These are phyloP conservation scores for Pseudevernia furfuracea DNA, from an alignment of 495 filamentous ascomycete genomes.

Conservation along the genomic window DNA sequence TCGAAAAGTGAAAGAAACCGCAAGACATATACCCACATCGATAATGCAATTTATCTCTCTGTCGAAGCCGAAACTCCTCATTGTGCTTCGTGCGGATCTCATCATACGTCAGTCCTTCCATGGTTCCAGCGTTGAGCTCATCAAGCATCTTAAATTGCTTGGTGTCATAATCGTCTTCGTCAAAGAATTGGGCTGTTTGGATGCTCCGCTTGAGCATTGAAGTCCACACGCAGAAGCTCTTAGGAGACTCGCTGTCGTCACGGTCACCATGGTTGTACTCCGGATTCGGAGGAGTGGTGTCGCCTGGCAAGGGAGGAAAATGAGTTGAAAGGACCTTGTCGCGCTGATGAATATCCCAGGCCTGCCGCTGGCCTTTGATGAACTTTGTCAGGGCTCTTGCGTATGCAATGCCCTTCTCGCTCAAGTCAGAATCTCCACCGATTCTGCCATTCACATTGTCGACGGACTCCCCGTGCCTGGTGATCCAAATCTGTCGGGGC, in stretches of 20 bases:
- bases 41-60: constrained; percentile 65
- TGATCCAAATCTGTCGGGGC: constrained; percentile 95
- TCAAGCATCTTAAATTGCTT: constrained; percentile 99
- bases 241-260: constrained; percentile 49
- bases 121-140: constrained; percentile 83
- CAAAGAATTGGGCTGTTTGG: constrained; percentile 78
- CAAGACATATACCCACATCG: constrained; percentile 20
- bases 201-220: constrained; percentile 87
- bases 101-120: constrained; percentile 91
- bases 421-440: constrained; percentile 78
- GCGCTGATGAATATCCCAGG: constrained; percentile 71
- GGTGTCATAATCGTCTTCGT: constrained; percentile 94
- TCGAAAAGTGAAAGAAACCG: not conserved
- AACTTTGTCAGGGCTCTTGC: constrained; percentile 66
- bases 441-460: constrained; percentile 77
- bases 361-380: constrained; percentile 61
- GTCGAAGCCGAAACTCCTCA: constrained; percentile 69
- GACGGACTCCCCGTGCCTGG: constrained; percentile 76
- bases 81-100: constrained; percentile 69
- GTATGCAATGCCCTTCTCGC: constrained; percentile 64
- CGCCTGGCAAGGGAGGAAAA: constrained; percentile 78
- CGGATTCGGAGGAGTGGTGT: constrained; percentile 90
- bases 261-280: constrained; percentile 50
- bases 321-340: constrained; percentile 59
- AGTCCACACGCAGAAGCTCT: constrained; percentile 97